These are phyloP conservation scores for Poa annua DNA, from an alignment of 176 grass and related monocot genomes.

Conservation along the genomic window DNA sequence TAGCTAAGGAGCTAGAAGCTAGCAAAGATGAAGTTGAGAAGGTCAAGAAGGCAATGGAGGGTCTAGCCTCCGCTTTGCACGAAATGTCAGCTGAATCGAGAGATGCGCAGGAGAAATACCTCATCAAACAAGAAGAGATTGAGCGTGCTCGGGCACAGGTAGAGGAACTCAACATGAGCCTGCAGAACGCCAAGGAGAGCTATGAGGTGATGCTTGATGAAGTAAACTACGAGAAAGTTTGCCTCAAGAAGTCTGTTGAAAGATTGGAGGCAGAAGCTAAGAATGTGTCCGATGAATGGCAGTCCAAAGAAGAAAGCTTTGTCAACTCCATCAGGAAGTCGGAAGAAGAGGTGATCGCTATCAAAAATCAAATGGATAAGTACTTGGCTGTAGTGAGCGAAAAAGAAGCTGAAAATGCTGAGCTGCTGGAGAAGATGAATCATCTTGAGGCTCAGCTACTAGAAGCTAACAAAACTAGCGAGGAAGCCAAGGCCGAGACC, in stretches of 20 bases:
- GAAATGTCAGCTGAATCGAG: constrained; percentile 82
- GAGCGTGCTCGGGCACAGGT: constrained; percentile 63
- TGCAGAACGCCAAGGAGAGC: constrained; percentile 75
- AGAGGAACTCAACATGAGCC: constrained; percentile 63
- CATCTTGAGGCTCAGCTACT: constrained; percentile 65
- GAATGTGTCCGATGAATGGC: constrained; percentile 59
- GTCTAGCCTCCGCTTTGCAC: constrained; percentile 83
- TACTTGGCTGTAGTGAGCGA: constrained; percentile 56
- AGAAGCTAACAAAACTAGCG: constrained; percentile 53
- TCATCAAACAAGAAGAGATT: constrained; percentile 73
- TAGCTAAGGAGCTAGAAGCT: constrained; percentile 61
- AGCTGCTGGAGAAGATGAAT: constrained; percentile 58
- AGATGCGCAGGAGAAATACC: constrained; percentile 66
- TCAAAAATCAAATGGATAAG: constrained; percentile 64
- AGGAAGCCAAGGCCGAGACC: constrained; percentile 62
- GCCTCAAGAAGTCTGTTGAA: constrained; percentile 73
- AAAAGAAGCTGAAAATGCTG: constrained; percentile 53
- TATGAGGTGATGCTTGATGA: constrained; percentile 88
- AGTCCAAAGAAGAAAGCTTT: constrained; percentile 67
- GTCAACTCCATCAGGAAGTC: constrained; percentile 67
- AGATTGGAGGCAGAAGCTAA: constrained; percentile 67
- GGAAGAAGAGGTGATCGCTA: constrained; percentile 55
- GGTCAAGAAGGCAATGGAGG: constrained; percentile 91
- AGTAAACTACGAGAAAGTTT: constrained; percentile 85
- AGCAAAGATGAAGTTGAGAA: constrained; percentile 71